These are phyloP conservation scores for Lachancea kluyveri DNA, from an alignment of 805 yeast species.

Conservation along the genomic window DNA sequence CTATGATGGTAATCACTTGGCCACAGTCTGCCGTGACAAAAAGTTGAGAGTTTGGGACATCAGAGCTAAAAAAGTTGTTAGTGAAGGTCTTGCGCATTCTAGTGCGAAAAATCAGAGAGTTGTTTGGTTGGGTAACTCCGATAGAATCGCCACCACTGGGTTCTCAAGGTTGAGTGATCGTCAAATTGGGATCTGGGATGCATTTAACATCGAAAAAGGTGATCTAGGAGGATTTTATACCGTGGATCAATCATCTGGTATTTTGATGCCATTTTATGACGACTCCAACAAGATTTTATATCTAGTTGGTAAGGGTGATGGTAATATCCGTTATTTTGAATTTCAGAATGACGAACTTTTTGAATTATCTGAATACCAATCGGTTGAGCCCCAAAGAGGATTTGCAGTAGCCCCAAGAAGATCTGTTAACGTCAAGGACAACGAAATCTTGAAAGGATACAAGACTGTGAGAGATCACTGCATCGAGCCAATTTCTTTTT, in stretches of 20 bases:
- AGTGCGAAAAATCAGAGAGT: constrained; percentile 91
- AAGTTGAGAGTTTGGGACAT: constrained; percentile 88
- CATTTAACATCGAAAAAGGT: constrained; percentile 64
- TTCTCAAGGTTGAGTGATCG: constrained; percentile 90
- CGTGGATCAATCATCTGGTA: constrained; percentile 88
- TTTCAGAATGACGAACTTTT: constrained; percentile 76
- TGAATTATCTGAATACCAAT: constrained; percentile 82
- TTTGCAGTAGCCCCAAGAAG: constrained; percentile 85
- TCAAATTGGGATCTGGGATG: constrained; percentile 92
- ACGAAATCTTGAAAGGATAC: constrained; percentile 76
- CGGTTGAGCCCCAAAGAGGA: constrained; percentile 94
- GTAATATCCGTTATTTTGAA: constrained; percentile 92
- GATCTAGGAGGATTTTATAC: constrained; percentile 85
- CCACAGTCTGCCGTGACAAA: constrained; percentile 88
- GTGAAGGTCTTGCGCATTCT: constrained; percentile 84
- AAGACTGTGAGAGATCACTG: constrained; percentile 82
- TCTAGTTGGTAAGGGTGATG: constrained; percentile 97
- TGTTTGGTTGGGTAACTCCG: constrained; percentile 82
- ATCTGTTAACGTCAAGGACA: constrained; percentile 69
- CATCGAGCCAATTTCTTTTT: constrained; percentile 87
- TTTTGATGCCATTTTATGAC: constrained; percentile 87
- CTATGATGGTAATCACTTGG: constrained; percentile 80
- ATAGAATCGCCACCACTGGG: constrained; percentile 88
- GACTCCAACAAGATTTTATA: constrained; percentile 72
- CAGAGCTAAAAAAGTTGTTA: constrained; percentile 61